Evolutionary conservation across 768 basidiomycete species (phyloP), one percentile per base, ranked within the genome.

Genomic region (Xanthoconium stramineum): DNA sequence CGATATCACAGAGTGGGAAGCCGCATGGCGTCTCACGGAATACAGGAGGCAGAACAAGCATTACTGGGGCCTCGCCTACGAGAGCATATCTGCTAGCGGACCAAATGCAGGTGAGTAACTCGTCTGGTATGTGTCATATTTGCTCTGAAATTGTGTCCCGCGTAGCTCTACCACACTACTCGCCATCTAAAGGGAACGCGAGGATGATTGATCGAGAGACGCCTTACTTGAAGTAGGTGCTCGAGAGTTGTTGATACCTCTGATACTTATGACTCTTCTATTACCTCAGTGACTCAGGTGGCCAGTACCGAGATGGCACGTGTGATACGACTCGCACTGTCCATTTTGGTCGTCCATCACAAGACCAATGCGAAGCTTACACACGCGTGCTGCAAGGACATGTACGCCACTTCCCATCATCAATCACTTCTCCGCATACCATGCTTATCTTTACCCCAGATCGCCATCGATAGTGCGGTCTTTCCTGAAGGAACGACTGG

Each of bases 331-430:
- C 88, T 14, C 82, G 89, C 47, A 91, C 90, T 1, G 73, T 92
- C 30, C 90, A 93, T 74, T 91, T 95, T 66, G 93, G 94, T 40
- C 81, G 85, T n/a, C 90, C 91, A 8, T 84, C 87, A n/a, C 57
- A 78, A n/a, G 88, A 92, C 59, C 86, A 92, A 69, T 87, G 84
- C 68, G 89, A 94, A 61, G 94, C 96, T 1, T 99, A 86, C 72
- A 99, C 97, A 32, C 80, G 94, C 45, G 97, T 98, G 42, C 70
- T 99, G 55, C 97, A 99, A 74, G 96, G 95, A 9, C 97, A 99
- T 75, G 91, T 93, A 77, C 65, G 90, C 80, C 55, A 56, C 57
- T 46, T 65, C 59, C 38, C 57, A 40, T 65, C 57, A 58, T 65
- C 49, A 19, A 57, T 63, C 50, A 61, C 9, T 24, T 50, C 38